Base-by-base conservation (phyloP, 1,139 yeast genomes). In the Pichia sorboxylosa region DNA sequence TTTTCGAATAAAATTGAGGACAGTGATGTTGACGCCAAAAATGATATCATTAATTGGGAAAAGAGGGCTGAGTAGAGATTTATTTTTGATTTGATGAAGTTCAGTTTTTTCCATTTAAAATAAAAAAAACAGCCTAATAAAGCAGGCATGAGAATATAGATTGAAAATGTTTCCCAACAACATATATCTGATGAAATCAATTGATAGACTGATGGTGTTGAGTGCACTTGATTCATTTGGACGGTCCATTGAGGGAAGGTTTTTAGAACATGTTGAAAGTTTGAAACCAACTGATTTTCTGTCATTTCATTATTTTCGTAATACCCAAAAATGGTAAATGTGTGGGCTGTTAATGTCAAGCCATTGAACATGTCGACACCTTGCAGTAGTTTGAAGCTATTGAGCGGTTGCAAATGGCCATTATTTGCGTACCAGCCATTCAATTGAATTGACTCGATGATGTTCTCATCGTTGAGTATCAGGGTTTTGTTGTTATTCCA, bases 61-160 rank as follows among this genome's bases (percentile, higher is more conserved):
- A 64, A 19, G 60, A 79, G 74, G 1, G 85, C 87, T n/a, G 66
- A 36, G 6, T 76, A 44, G 10, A 81, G 55, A 0, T 90, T 87
- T 2, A 61, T 30, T 44, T 65, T 66, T 2, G 87, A 77, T 32
- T 73, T 64, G 9, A 80, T 67, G 15, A 71, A 60, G 30, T 69
- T 68, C 32, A 67, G 56, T 39, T 73, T 70, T 14, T 71, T 57
- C 20, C 77, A 57, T 13, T 78, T 63, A n/a, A 75, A 45, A 20
- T 9, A 20, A n/a, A n/a, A n/a, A n/a, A n/a, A n/a, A 19, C 22
- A 19, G 22, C 22, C 8, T 19, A 19, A 11, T 8, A 19, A 19
- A 19, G 8, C 11, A 8, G 8, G 22, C 8, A 8, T 11, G 22
- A 2, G 11, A 8, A 8, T 8, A 19, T 8, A 19, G 22, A 8